phyloP scores from a whole-genome alignment of 192 early-diverging fungal species.

The Funneliformis mosseae region DNA sequence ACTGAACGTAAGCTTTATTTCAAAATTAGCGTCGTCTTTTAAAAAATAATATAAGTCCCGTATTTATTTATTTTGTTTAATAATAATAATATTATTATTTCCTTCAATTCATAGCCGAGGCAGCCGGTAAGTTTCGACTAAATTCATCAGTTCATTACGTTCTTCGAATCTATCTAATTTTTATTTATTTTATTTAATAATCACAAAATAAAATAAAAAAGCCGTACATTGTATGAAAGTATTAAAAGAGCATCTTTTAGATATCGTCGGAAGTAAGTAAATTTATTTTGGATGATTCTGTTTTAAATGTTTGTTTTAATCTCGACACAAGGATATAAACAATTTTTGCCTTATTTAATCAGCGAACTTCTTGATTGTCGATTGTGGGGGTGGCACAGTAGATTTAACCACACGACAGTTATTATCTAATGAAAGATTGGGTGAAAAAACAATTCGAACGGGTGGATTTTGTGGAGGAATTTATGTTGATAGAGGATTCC shows the following conservation, averaged over 20 bases:
- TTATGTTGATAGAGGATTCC: conserved; percentile 24
- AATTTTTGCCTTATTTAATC: background rate
- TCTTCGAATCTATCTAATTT: background rate
- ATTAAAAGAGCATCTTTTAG: background rate
- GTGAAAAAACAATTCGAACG: conserved; percentile 7
- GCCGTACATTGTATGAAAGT: background rate
- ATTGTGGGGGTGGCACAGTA: conserved; percentile 36
- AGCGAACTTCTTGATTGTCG: conserved; percentile 29
- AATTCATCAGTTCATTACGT: background rate
- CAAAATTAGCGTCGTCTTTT: background rate
- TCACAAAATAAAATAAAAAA: too few species aligned
- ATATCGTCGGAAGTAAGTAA: background rate
- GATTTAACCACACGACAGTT: conserved; percentile 37
- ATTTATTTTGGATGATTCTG: background rate
- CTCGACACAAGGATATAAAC: background rate
- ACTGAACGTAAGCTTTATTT: background rate
- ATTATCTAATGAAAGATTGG: background rate
- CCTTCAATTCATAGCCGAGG: background rate
- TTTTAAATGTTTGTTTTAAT: background rate
- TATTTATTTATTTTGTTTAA: background rate
- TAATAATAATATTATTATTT: background rate
- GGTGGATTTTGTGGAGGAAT: conserved; percentile 14
- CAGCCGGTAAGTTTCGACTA: background rate
- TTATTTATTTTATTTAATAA: background rate
- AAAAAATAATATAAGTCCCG: background rate